phyloP scores from a whole-genome alignment of 352 stramenopile species.

The Globisporangium nunn region DNA sequence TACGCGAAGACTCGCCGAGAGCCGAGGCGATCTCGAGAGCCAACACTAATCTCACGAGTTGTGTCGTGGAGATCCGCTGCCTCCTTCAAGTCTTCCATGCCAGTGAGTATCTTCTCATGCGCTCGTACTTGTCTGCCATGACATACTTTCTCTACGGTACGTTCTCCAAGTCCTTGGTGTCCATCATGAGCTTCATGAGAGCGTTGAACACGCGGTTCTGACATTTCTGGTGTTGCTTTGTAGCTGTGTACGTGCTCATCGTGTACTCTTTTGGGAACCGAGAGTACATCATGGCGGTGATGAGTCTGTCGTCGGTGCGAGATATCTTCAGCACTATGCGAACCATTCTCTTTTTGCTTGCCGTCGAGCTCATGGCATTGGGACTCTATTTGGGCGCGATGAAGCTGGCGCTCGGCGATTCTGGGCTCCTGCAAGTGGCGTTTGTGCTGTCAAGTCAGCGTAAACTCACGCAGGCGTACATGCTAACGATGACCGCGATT shows the following conservation, averaged over 20 bases:
- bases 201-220: background rate
- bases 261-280: constrained; percentile 6
- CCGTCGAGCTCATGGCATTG: constrained; percentile 3
- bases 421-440: constrained; percentile 2
- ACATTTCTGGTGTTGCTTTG: background rate
- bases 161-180: background rate
- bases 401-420: background rate
- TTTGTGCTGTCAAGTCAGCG: constrained; percentile 3
- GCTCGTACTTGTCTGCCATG: constrained; percentile 1
- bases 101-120: constrained; percentile 2
- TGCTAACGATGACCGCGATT: background rate
- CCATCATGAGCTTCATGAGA: background rate
- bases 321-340: background rate
- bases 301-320: background rate
- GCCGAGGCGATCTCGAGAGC: background rate
- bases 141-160: constrained; percentile 3
- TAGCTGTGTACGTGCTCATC: constrained; percentile 4
- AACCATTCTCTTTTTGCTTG: background rate
- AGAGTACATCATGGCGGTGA: constrained; percentile 1
- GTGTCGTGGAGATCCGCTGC: background rate
- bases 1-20: background rate
- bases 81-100: constrained; percentile 1
- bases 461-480: background rate
- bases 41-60: background rate
- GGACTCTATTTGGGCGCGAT: background rate